Evolutionary conservation across 495 filamentous ascomycete genomes (phyloP), one percentile per base, ranked within the genome.

Genomic region (Aspergillus taichungensis): DNA sequence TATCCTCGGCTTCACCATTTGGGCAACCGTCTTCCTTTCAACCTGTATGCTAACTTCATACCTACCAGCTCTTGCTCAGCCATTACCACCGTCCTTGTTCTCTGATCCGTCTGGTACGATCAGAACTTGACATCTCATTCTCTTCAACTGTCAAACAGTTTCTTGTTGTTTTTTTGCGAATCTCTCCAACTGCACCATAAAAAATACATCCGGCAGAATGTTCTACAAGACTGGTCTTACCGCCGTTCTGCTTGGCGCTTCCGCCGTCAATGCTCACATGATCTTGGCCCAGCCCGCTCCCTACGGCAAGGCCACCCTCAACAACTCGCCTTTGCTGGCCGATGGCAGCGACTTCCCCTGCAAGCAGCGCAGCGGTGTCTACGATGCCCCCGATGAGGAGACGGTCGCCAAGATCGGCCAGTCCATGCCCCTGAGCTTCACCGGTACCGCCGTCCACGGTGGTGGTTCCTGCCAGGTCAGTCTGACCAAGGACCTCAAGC

Each of bases 381-480:
- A 53, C 51, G 27, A 52, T 6, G 47, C 61, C 11, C 38, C 50
- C 18, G 51, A 46, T 1, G 14, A 48, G 13, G 53, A 62, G 40
- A 73, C 67, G 18, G 47, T 39, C 6, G 60, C 67, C 45, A 52
- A 48, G 6, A 52, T 62, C 29, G 69, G 70, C 24, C 48, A 57
- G 28, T 7, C 31, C 8, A 55, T 61, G 35, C 18, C 45, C 1
- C 38, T 72, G 34, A 51, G 50, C 27, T 67, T 73, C 42, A 31
- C 50, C 6, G 70, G 70, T 24, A 59, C 58, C 46, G 90, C 89
- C 4, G 78, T 79, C 9, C 90, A 96, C 59, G 89, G 88, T 39
- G 89, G 90, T 41, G 90, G 90, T 13, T 89, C 85, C 12, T 95
- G 89, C 67, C 90, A 96, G 62, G 66, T 96, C 51, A 83, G 79